These are phyloP conservation scores for Aquilaria sinensis DNA, from an alignment of 345 rosid species.

Conservation along the genomic window DNA sequence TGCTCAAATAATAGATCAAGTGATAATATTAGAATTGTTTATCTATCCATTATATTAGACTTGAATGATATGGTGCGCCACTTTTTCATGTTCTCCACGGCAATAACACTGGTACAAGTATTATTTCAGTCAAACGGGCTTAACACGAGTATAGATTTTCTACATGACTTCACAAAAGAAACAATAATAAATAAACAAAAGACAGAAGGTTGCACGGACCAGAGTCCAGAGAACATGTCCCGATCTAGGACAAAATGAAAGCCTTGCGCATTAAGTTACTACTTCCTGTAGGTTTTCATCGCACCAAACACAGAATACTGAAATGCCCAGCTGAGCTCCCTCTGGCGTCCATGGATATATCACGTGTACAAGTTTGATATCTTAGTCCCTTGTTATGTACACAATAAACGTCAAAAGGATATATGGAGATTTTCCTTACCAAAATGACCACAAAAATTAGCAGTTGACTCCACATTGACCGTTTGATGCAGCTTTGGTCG, in stretches of 20 bases:
- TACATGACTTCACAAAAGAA: not conserved
- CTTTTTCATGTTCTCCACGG: too few species aligned
- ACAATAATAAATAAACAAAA: not conserved
- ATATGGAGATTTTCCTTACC: not conserved
- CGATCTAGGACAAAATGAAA: constrained; percentile 1
- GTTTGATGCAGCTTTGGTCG: constrained; percentile 40
- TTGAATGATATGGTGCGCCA: too few species aligned
- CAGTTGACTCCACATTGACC: constrained; percentile 78
- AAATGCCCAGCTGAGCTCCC: too few species aligned
- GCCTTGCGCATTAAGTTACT: too few species aligned
- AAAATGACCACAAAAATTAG: constrained; percentile 10
- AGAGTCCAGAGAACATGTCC: not conserved
- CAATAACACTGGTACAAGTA: too few species aligned
- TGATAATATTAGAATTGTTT: too few species aligned
- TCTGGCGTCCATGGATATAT: not conserved
- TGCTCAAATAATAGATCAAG: too few species aligned
- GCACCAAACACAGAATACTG: too few species aligned
- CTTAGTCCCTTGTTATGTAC: constrained; percentile 21
- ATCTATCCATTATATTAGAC: too few species aligned
- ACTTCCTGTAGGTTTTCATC: too few species aligned
- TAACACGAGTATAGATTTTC: not conserved
- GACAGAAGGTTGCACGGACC: not conserved
- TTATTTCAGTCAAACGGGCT: too few species aligned
- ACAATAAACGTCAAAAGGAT: constrained; percentile 10
- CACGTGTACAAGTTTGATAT: not conserved